These are phyloP conservation scores for Stephanodiscus minutulus DNA, from an alignment of 108 stramenopile species.

Conservation along the genomic window DNA sequence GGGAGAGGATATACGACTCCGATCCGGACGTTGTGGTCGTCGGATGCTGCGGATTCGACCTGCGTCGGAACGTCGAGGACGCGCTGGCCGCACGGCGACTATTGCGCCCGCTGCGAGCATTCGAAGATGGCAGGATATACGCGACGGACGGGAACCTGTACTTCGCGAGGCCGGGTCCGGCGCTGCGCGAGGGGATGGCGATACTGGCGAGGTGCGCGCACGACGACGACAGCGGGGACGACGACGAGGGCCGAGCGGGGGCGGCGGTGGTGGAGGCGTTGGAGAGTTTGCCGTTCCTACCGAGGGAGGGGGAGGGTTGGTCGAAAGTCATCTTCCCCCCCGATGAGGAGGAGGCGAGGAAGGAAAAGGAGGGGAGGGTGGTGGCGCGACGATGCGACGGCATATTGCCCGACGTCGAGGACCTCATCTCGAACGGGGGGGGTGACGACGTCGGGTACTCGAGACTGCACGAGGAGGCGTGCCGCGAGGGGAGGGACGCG, in stretches of 20 bases:
- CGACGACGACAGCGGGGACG: conserved; percentile 23
- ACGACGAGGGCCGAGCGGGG: no score
- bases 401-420: conserved; percentile 33
- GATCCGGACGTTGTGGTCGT: conserved; percentile 88
- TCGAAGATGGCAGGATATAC: conserved; percentile 55
- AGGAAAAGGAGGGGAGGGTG: not conserved
- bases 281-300: conserved; percentile 42
- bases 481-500: conserved; percentile 39
- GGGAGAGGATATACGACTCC: conserved; percentile 58
- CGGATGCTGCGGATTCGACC: conserved; percentile 90
- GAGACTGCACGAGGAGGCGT: conserved; percentile 64
- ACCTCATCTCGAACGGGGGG: conserved; percentile 11
- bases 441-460: conserved; percentile 28
- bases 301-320: conserved; percentile 37
- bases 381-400: not conserved
- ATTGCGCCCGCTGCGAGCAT: conserved; percentile 63
- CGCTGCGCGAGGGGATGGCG: conserved; percentile 73
- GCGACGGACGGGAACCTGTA: conserved; percentile 84
- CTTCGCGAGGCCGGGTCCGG: conserved; percentile 88
- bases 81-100: conserved; percentile 29
- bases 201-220: conserved; percentile 76
- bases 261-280: conserved; percentile 41
- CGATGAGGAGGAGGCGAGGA: not conserved
- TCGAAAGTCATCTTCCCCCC: conserved; percentile 15
- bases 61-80: conserved; percentile 76